These are phyloP conservation scores for Dunaliella primolecta DNA, from an alignment of 139 green algal species.

Conservation along the genomic window DNA sequence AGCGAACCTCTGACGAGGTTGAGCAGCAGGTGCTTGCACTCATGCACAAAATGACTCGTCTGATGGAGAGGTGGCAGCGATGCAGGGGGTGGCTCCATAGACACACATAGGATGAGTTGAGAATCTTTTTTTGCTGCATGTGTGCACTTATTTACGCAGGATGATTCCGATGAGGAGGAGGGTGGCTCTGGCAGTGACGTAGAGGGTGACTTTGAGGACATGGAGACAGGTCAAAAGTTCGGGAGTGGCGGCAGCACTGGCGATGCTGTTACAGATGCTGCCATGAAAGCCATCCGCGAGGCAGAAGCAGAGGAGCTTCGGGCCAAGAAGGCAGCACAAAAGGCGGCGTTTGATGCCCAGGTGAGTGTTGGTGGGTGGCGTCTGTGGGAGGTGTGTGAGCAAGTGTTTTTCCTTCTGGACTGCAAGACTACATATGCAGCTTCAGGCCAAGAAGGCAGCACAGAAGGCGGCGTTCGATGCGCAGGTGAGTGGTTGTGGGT, in stretches of 20 bases:
- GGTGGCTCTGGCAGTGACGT: conserved; percentile 50
- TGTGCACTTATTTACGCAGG: too few species aligned
- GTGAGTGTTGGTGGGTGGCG: conserved; percentile 16
- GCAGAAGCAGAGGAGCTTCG: conserved; percentile 51
- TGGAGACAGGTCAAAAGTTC: conserved; percentile 79
- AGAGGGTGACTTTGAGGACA: conserved; percentile 92
- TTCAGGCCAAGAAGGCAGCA: conserved; percentile 59
- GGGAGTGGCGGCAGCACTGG: background rate
- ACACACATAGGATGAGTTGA: too few species aligned
- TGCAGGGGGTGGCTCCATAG: too few species aligned
- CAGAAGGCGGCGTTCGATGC: conserved; percentile 84
- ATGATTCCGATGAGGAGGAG: conserved; percentile 14
- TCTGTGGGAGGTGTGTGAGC: background rate
- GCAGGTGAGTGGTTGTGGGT: conserved; percentile 47
- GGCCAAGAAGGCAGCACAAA: conserved; percentile 70
- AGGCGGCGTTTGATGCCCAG: conserved; percentile 75
- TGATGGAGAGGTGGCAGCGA: too few species aligned
- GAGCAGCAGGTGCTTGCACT: too few species aligned
- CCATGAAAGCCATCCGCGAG: conserved; percentile 60
- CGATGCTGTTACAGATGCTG: conserved; percentile 53
- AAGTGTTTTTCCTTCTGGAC: too few species aligned
- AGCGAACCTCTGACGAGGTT: too few species aligned
- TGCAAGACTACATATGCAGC: too few species aligned
- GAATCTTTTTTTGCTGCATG: too few species aligned
- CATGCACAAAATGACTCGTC: too few species aligned